phyloP scores from a whole-genome alignment of 108 stramenopile species.

The Fragilaria crotonensis region DNA sequence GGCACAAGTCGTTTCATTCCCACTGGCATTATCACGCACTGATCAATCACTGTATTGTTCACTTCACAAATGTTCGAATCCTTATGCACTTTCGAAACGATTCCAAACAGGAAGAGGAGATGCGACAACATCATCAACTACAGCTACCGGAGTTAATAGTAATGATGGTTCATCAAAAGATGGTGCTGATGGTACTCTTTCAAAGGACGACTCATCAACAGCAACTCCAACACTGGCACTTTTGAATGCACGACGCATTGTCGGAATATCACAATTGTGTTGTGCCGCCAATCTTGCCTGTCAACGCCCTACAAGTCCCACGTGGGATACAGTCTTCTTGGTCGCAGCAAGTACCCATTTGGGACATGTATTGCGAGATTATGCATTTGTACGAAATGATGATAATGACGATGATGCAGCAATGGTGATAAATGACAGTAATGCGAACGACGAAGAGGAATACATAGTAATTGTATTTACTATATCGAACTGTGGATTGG shows the following conservation, averaged over 20 bases:
- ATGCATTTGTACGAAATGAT: slow-evolving; percentile 3
- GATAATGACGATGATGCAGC: not conserved
- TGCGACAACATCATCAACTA: too few relatives aligned
- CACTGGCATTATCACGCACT: not conserved
- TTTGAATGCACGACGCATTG: slow-evolving; percentile 3
- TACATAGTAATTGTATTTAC: not conserved
- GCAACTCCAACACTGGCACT: not conserved
- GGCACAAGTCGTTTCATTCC: not conserved
- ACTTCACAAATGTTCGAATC: not conserved
- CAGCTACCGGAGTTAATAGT: too few relatives aligned
- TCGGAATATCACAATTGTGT: not conserved
- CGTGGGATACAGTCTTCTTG: not conserved
- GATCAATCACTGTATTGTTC: not conserved
- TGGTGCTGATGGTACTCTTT: too few relatives aligned
- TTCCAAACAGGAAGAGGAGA: not conserved
- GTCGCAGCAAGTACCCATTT: slow-evolving; percentile 2
- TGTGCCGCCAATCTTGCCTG: slow-evolving; percentile 4
- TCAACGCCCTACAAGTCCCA: not conserved
- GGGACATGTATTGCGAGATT: slow-evolving; percentile 1
- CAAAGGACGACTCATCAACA: too few relatives aligned
- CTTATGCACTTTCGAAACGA: not conserved
- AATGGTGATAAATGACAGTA: not conserved
- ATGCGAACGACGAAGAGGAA: not conserved
- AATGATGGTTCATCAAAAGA: too few relatives aligned
- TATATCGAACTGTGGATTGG: not conserved